Conservation (phyloP, 2,329 filamentous ascomycete genomes). For the Sphaerulina populicola region DNA sequence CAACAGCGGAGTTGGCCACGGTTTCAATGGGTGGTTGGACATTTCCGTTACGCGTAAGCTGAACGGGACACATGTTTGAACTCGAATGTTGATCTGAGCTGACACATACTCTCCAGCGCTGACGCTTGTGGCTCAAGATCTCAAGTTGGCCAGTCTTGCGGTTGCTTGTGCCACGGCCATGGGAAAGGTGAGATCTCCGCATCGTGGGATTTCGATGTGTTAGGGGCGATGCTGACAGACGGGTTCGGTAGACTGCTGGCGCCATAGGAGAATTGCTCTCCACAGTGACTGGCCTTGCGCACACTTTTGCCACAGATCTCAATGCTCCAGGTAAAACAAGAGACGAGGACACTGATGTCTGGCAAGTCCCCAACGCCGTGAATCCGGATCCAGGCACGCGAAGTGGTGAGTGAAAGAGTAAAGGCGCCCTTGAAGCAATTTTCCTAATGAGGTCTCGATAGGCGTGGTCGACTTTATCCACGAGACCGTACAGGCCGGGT, state of each 20-base stretch:
- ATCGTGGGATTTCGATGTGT: too few species aligned
- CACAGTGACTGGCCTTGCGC: slow-evolving; percentile 39
- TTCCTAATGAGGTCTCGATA: slow-evolving; percentile 40
- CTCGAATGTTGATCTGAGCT: neutral
- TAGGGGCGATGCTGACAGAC: neutral
- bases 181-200: slow-evolving; percentile 31
- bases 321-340: slow-evolving; percentile 24
- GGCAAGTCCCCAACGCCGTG: slow-evolving; percentile 5
- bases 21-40: slow-evolving; percentile 40
- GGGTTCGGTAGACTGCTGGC: slow-evolving; percentile 23
- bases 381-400: slow-evolving; percentile 1
- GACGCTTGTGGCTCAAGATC: slow-evolving; percentile 42
- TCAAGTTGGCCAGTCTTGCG: slow-evolving; percentile 33
- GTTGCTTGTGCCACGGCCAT: slow-evolving; percentile 45
- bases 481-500: slow-evolving; percentile 42
- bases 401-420: slow-evolving; percentile 9
- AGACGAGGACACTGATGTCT: slow-evolving; percentile 31
- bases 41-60: slow-evolving; percentile 31
- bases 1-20: slow-evolving; percentile 43
- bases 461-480: slow-evolving; percentile 51
- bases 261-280: slow-evolving; percentile 31
- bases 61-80: neutral
- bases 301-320: slow-evolving; percentile 43
- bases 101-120: slow-evolving; percentile 31
- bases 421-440: slow-evolving; percentile 1